A percentile compares a stretch with the other conserved stretches of the same genome.
Conservation (phyloP, 495 filamentous ascomycete genomes). For the Annulohypoxylon nitens region DNA sequence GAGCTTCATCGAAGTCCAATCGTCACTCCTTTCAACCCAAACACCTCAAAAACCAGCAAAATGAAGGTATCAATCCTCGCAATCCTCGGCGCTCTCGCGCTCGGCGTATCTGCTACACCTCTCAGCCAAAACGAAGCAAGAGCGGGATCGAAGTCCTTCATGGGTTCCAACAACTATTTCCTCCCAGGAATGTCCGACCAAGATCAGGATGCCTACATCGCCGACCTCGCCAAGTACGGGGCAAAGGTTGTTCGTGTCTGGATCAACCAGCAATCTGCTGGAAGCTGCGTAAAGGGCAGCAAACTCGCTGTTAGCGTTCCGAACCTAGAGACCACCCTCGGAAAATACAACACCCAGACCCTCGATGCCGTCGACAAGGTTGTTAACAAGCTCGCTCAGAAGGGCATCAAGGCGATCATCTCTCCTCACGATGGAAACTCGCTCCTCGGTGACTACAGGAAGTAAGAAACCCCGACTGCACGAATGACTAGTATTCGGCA, state of each 20-base stretch:
- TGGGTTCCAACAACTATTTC: slow-evolving; percentile 54
- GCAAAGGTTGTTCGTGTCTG: slow-evolving; percentile 56
- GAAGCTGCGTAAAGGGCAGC: slow-evolving; percentile 48
- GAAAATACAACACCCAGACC: slow-evolving; percentile 49
- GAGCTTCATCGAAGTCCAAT: not conserved
- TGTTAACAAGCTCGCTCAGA: slow-evolving; percentile 45
- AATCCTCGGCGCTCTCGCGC: slow-evolving; percentile 29
- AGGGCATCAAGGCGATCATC: slow-evolving; percentile 58
- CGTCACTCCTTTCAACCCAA: not conserved
- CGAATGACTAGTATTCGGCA: not conserved
- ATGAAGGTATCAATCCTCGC: slow-evolving; percentile 33
- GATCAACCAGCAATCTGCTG: slow-evolving; percentile 43
- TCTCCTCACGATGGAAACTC: slow-evolving; percentile 58
- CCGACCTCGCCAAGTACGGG: slow-evolving; percentile 47
- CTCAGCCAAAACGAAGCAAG: slow-evolving; percentile 16
- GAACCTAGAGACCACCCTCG: slow-evolving; percentile 49
- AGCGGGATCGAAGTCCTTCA: slow-evolving; percentile 29
- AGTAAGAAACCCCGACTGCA: slow-evolving; percentile 20
- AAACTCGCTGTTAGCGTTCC: slow-evolving; percentile 40
- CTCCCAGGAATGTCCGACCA: slow-evolving; percentile 50
- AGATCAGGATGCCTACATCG: slow-evolving; percentile 55
- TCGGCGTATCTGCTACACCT: slow-evolving; percentile 20
- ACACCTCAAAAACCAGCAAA: not conserved
- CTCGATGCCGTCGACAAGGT: slow-evolving; percentile 54
- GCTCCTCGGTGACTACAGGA: slow-evolving; percentile 44